A percentile compares a stretch with the other conserved stretches of the same genome.
phyloP scores from a whole-genome alignment of 140 eudicot genomes.

The Flaveria floridana region DNA sequence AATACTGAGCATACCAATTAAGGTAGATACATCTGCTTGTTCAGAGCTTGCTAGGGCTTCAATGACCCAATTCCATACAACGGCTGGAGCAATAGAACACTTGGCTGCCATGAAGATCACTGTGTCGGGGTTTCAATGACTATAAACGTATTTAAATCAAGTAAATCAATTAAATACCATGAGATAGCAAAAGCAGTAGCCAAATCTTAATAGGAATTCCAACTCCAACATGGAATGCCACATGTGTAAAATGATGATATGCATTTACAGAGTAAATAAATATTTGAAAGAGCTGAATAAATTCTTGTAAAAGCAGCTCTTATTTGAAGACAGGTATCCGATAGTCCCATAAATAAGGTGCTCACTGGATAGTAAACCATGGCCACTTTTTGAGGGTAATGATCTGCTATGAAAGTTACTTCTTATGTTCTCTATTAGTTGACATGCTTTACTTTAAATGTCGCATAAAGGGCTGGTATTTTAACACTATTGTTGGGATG shows the following conservation, averaged over 20 bases:
- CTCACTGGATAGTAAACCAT: background rate
- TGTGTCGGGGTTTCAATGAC: conserved; percentile 10
- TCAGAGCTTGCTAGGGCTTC: conserved; percentile 56
- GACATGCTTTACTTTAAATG: background rate
- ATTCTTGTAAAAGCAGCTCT: background rate
- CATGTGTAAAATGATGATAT: background rate
- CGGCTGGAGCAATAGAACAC: conserved; percentile 36
- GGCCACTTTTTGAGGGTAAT: background rate
- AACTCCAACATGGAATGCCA: conserved; percentile 12
- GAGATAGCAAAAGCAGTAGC: background rate
- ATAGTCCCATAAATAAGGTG: background rate
- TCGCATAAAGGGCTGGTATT: too few species aligned
- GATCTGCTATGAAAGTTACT: background rate
- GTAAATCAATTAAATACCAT: background rate
- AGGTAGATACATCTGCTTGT: conserved; percentile 41
- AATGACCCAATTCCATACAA: conserved; percentile 58
- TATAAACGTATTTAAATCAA: conserved; percentile 2
- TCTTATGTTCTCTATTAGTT: background rate
- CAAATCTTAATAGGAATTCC: background rate
- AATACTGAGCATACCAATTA: conserved; percentile 38
- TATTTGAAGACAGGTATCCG: background rate
- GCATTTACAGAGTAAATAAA: background rate
- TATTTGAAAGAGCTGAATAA: background rate
- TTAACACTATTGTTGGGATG: background rate
- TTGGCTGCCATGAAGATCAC: conserved; percentile 44